Evolutionary conservation across 2,329 filamentous ascomycete genomes (phyloP).

Genomic region (Thielaviopsis euricoi): DNA sequence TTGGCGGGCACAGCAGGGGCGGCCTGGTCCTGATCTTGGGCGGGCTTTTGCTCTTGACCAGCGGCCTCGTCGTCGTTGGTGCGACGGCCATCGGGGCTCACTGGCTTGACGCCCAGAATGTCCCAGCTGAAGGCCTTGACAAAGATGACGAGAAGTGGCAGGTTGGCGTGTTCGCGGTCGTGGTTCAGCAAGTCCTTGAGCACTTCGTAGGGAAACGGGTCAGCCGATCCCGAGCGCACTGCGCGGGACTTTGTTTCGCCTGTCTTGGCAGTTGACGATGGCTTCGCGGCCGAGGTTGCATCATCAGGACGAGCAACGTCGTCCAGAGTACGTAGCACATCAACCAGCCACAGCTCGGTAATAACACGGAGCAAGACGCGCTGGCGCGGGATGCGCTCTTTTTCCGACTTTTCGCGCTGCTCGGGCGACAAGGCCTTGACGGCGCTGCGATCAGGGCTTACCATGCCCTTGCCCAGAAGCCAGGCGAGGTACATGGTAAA

Average conservation of each 20-base stretch:
- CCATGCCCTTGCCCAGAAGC: slow-evolving; percentile 80
- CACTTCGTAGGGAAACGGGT: slow-evolving; percentile 94
- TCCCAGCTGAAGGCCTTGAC: slow-evolving; percentile 97
- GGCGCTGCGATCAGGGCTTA: slow-evolving; percentile 70
- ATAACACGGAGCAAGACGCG: slow-evolving; percentile 75
- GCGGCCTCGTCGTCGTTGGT: slow-evolving; percentile 57
- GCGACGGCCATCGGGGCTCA: slow-evolving; percentile 64
- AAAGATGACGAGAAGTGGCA: slow-evolving; percentile 84
- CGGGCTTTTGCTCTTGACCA: slow-evolving; percentile 16
- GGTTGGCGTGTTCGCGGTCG: slow-evolving; percentile 79
- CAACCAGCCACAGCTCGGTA: slow-evolving; percentile 91
- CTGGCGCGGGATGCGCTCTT: slow-evolving; percentile 76
- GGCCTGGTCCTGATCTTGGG: slow-evolving; percentile 12
- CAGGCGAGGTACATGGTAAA: slow-evolving; percentile 87
- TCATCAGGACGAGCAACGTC: slow-evolving; percentile 47
- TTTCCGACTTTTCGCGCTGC: slow-evolving; percentile 84
- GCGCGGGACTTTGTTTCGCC: slow-evolving; percentile 41
- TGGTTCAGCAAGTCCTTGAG: slow-evolving; percentile 89
- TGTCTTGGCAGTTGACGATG: slow-evolving; percentile 33
- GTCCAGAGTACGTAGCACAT: slow-evolving; percentile 65
- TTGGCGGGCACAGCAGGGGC: slow-evolving; percentile 7
- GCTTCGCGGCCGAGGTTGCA: slow-evolving; percentile 40
- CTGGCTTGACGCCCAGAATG: slow-evolving; percentile 62
- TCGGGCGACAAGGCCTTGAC: slow-evolving; percentile 68
- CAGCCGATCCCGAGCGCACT: slow-evolving; percentile 48